These are phyloP conservation scores for Glycine tomentella DNA, from an alignment of 306 rosid genomes.

Conservation along the genomic window DNA sequence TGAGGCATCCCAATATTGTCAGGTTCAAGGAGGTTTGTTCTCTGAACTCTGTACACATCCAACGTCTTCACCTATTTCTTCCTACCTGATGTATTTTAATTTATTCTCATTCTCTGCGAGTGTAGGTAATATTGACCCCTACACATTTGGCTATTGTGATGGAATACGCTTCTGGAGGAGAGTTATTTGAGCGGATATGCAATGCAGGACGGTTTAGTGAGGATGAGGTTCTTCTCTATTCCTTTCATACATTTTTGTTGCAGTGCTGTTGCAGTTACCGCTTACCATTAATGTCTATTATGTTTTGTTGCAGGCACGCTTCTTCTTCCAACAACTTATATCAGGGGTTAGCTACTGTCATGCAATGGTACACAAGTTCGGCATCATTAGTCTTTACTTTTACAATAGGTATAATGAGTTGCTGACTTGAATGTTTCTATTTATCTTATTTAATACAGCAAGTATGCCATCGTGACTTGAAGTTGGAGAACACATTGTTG, in stretches of 20 bases:
- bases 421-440: conserved; percentile 33
- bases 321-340: conserved; percentile 95
- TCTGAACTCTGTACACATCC: conserved; percentile 40
- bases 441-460: conserved; percentile 60
- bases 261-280: conserved; percentile 33
- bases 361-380: conserved; percentile 70
- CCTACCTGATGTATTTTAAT: conserved; percentile 29
- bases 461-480: conserved; percentile 96
- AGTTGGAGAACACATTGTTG: conserved; percentile 88
- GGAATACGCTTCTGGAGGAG: conserved; percentile 99
- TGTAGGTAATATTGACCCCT: conserved; percentile 85
- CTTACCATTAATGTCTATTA: conserved; percentile 29
- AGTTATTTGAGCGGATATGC: conserved; percentile 96
- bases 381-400: not conserved
- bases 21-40: conserved; percentile 90
- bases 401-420: conserved; percentile 7
- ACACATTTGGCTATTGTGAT: conserved; percentile 94
- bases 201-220: conserved; percentile 83
- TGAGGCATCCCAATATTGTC: conserved; percentile 97
- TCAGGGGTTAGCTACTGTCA: conserved; percentile 98
- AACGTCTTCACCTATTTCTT: conserved; percentile 28
- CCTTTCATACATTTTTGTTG: conserved; percentile 26
- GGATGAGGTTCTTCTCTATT: conserved; percentile 76
- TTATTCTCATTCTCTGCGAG: conserved; percentile 15
- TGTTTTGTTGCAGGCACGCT: conserved; percentile 81